These are phyloP conservation scores for Punica granatum DNA, from an alignment of 345 rosid genomes.

Conservation along the genomic window DNA sequence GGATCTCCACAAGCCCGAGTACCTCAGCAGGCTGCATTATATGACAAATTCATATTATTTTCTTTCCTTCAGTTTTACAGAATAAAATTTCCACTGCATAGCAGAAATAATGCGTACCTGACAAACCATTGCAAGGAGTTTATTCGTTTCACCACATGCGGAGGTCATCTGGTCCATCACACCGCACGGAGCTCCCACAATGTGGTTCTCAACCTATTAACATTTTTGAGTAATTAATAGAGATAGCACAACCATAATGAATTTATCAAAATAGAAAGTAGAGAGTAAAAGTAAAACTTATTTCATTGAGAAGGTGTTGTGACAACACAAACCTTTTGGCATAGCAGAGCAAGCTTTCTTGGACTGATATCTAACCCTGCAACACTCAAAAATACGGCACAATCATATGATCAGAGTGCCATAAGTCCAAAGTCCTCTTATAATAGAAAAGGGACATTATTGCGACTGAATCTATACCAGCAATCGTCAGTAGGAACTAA, in stretches of 20 bases:
- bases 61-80: not conserved
- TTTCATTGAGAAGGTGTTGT: too few relatives aligned
- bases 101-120: constrained; percentile 40
- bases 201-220: constrained; percentile 88
- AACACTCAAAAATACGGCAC: not conserved
- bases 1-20: constrained; percentile 90
- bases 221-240: not conserved
- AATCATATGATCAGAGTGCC: not conserved
- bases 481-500: too few relatives aligned
- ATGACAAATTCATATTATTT: not conserved
- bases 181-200: constrained; percentile 99
- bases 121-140: constrained; percentile 97
- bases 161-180: constrained; percentile 99
- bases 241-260: not conserved
- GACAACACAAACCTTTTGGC: constrained; percentile 70
- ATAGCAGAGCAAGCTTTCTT: constrained; percentile 89
- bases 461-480: too few relatives aligned
- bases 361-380: constrained; percentile 76
- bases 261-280: not conserved
- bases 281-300: not conserved
- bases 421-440: too few relatives aligned
- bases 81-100: not conserved
- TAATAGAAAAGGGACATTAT: too few relatives aligned
- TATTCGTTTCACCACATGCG: constrained; percentile 95
- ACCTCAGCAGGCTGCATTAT: constrained; percentile 90